These are phyloP conservation scores for Pythium graminicola DNA, from an alignment of 352 stramenopile species.

Conservation along the genomic window DNA sequence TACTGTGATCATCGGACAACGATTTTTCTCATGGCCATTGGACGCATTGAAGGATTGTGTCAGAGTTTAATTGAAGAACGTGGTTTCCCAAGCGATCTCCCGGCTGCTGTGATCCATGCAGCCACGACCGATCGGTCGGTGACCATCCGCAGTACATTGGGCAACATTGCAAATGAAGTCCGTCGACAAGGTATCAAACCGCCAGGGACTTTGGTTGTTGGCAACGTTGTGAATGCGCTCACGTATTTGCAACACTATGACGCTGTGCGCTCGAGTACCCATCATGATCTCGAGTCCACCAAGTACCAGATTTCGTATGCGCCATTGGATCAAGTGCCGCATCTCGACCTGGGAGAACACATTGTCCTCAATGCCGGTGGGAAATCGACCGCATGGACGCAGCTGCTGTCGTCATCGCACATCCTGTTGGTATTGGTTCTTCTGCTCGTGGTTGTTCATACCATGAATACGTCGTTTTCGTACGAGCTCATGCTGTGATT, in stretches of 20 bases:
- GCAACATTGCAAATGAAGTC: conserved; percentile 86
- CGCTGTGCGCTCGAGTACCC: conserved; percentile 30
- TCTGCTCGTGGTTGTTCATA: conserved; percentile 11
- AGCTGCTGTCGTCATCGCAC: conserved; percentile 16
- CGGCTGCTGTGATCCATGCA: conserved; percentile 91
- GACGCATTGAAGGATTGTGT: conserved; percentile 86
- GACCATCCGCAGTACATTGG: conserved; percentile 84
- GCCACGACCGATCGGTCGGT: conserved; percentile 88
- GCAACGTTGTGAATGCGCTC: conserved; percentile 86
- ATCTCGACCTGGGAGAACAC: conserved; percentile 52
- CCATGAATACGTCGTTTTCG: background rate
- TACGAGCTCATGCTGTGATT: too few relatives aligned
- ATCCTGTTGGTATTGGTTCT: conserved; percentile 23
- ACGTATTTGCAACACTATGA: conserved; percentile 62
- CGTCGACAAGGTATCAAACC: conserved; percentile 79
- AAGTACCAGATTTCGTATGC: conserved; percentile 72
- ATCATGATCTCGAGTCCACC: conserved; percentile 22
- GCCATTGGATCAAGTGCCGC: conserved; percentile 38
- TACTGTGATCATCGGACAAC: conserved; percentile 95
- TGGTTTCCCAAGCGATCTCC: conserved; percentile 87
- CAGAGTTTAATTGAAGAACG: conserved; percentile 64
- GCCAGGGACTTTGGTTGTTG: conserved; percentile 92
- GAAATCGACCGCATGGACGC: conserved; percentile 4
- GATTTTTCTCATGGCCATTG: conserved; percentile 97
- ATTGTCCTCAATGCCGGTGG: conserved; percentile 34